Base-by-base conservation (phyloP, 1,139 yeast genomes). In the Candida anutae region DNA sequence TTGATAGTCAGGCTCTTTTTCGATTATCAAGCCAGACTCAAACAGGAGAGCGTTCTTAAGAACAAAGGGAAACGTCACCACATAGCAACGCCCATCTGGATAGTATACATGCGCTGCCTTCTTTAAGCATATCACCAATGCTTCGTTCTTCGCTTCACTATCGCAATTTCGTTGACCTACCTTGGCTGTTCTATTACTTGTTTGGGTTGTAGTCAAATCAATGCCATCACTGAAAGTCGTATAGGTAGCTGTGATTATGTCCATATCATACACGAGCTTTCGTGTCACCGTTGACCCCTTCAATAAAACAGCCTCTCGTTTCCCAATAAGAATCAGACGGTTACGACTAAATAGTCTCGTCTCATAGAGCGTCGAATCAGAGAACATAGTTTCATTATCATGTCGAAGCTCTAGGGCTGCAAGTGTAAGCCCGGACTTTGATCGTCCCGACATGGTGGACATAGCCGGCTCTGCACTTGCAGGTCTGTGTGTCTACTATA, bases 1-100 rank as follows among this genome's bases (percentile, higher is more conserved):
- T 9, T 26, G 16, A 9, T 26, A 8, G 19, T 17, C 10, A 15
- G 39, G 42, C 23, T 46, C 53, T 24, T 74, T 59, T 42, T 78
- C 82, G 15, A 80, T 46, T 0, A 79, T 50, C n/a, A 81, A 43
- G 0, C 95, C 94, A 14, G 66, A 64, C 25, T 73, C 77, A 39
- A 74, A 77, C 0, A 77, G 64, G 30, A 77, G 61, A 1, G 78
- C 85, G 14, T 55, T 55, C 25, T 58, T 62, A 25, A 80, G 62
- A 5, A 55, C 52, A 37, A 82, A 80, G 0, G 94, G 88, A 33
- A 83, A 64, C 38, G 74, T 74, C 16, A 76, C 67, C 4, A 70
- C 62, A 41, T 73, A 71, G 2, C 70, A 61, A 21, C 70, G 59
- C 3, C 88, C 87, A 38, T 69, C 70, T 3, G 56, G 55, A 36